phyloP scores from a whole-genome alignment of 306 rosid genomes.

The Amphicarpaea edgeworthii region DNA sequence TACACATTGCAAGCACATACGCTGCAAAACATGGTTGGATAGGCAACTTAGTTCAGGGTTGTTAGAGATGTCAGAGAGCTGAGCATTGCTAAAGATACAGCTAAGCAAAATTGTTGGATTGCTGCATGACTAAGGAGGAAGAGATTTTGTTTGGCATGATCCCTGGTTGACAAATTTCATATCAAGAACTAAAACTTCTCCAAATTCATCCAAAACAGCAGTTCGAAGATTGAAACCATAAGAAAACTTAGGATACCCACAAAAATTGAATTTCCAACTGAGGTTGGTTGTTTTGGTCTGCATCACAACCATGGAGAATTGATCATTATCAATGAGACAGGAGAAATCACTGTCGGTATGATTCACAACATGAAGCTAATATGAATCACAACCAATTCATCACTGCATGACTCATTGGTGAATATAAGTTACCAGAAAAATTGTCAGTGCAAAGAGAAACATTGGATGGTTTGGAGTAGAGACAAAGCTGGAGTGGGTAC shows the following conservation, averaged over 20 bases:
- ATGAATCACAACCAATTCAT: neutral
- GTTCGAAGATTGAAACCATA: neutral
- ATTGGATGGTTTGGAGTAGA: neutral
- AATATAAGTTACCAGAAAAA: neutral
- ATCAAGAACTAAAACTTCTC: neutral
- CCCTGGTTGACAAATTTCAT: neutral
- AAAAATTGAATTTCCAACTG: slow-evolving; percentile 9
- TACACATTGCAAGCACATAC: neutral
- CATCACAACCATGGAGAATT: neutral
- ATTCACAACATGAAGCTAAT: neutral
- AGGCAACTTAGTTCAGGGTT: too few species aligned
- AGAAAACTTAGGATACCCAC: neutral
- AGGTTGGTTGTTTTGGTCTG: neutral
- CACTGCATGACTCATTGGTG: neutral
- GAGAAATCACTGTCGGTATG: neutral
- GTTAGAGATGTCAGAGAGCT: neutral
- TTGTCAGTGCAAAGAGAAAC: neutral
- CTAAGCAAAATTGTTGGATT: neutral
- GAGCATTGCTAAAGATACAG: neutral
- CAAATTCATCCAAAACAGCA: neutral
- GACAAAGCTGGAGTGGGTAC: neutral
- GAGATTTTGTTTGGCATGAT: neutral
- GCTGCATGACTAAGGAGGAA: neutral
- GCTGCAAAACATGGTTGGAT: neutral
- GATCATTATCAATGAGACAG: neutral